Evolutionary conservation across 1,139 yeast species (phyloP).

Genomic region (Saccharomycopsis crataegensis): DNA sequence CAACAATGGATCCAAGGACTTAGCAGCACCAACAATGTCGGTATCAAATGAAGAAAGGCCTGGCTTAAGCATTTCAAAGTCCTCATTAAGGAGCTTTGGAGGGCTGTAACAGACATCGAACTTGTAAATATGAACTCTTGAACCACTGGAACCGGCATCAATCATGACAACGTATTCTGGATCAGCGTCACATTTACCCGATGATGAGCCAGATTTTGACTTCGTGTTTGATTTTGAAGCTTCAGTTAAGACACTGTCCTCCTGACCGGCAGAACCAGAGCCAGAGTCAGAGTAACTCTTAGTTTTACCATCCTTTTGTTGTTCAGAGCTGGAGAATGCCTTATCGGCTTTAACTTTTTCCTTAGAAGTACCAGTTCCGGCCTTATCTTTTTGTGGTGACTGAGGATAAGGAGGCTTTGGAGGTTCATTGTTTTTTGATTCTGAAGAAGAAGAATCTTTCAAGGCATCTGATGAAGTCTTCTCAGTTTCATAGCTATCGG

Average conservation of each 20-base stretch:
- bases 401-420: slow-evolving; percentile 19
- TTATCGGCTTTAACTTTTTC: slow-evolving; percentile 18
- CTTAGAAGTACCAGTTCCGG: neutral
- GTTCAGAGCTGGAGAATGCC: slow-evolving; percentile 14
- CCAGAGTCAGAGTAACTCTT: slow-evolving; percentile 4
- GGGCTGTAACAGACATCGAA: slow-evolving; percentile 81
- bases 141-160: slow-evolving; percentile 97
- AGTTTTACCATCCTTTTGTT: slow-evolving; percentile 16
- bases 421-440: slow-evolving; percentile 1
- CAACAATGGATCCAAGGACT: slow-evolving; percentile 74
- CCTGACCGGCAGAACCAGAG: neutral
- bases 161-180: slow-evolving; percentile 74
- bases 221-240: neutral
- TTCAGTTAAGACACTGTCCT: neutral
- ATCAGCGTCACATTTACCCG: slow-evolving; percentile 27
- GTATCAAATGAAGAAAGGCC: slow-evolving; percentile 84
- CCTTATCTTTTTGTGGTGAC: neutral
- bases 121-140: slow-evolving; percentile 88
- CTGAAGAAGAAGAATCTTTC: neutral
- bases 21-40: slow-evolving; percentile 79
- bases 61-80: slow-evolving; percentile 83
- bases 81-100: slow-evolving; percentile 71
- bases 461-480: neutral
- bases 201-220: neutral
- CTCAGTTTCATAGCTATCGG: neutral